These are phyloP conservation scores for Austroboletus novae-zelandiae DNA, from an alignment of 1,284 basidiomycete genomes.

Conservation along the genomic window DNA sequence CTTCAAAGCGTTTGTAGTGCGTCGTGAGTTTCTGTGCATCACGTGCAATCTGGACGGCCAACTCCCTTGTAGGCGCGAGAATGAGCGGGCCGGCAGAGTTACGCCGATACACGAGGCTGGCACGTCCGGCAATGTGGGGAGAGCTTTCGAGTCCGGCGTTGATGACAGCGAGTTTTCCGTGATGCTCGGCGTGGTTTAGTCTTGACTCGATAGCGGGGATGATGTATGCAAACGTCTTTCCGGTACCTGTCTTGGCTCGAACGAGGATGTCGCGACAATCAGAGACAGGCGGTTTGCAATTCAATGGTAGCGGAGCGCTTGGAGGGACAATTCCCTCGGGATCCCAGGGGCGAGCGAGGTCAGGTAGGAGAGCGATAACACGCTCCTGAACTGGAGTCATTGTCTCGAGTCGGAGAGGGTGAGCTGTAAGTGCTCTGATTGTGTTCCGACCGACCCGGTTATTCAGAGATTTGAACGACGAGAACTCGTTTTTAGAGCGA, in stretches of 20 bases:
- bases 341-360: constrained; percentile 50
- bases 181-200: constrained; percentile 46
- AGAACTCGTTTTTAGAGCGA: neutral
- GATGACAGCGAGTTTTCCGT: constrained; percentile 38
- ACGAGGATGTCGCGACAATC: constrained; percentile 66
- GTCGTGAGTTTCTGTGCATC: constrained; percentile 74
- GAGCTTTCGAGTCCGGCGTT: constrained; percentile 42
- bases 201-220: constrained; percentile 85
- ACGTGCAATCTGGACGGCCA: constrained; percentile 91
- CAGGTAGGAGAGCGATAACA: constrained; percentile 70
- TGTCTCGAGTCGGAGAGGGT: constrained; percentile 68
- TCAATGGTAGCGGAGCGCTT: neutral
- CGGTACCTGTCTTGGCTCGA: constrained; percentile 90
- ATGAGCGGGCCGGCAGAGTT: constrained; percentile 74
- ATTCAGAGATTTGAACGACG: constrained; percentile 42
- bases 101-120: constrained; percentile 39
- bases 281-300: constrained; percentile 24
- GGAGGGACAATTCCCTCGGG: constrained; percentile 18
- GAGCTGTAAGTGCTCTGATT: constrained; percentile 61
- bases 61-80: constrained; percentile 91
- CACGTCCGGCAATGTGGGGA: constrained; percentile 29
- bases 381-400: constrained; percentile 88
- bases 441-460: constrained; percentile 45
- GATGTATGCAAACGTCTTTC: constrained; percentile 91
- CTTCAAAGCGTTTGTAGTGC: constrained; percentile 67